Base-by-base conservation (phyloP, 2,329 filamentous ascomycete genomes). In the Ustulina deusta region DNA sequence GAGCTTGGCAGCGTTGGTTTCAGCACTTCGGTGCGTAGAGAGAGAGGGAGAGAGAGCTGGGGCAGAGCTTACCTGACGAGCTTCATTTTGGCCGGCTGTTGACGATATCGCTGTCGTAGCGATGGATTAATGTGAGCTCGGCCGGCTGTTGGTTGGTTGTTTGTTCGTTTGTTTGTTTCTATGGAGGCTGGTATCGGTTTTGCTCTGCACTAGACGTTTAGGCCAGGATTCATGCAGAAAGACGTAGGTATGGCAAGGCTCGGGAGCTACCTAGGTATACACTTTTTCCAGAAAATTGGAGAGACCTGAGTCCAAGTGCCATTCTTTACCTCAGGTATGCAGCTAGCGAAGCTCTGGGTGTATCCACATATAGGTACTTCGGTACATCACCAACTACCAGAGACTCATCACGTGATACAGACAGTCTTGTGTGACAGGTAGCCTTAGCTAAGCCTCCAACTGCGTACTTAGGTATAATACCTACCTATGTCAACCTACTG, bases 51-150 rank as follows among this genome's bases (percentile, higher is more conserved):
- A 70, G 55, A 72, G 61, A 70, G 69, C 65, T 63, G 72, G 71
- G 65, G 61, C 11, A 66, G 49, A 68, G 77, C 91, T 84, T 89
- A 97, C 94, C 94, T 92, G 82, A 97, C 94, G 85, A 97, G 93
- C 92, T 97, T 97, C 94, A 97, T 97, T 71, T 82, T 93, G 86
- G 71, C 80, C 17, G 65, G 51, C 44, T 71, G 29, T 58, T 13
- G 27, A 56, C 61, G 49, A 42, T 62, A 42, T 52, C 11, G 61
- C 49, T 60, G 15, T 65, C 38, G 55, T 58, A 20, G n/a, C n/a
- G 27, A 44, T n/a, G 29, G 44, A 11, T 55, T 34, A 32, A 58
- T 56, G 25, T 46, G 57, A 51, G 40, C 32, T 40, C 29, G 36
- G 62, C 59, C 29, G 36, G 62, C 59, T 38, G 55, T 48, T 49